Evolutionary conservation across 148 eudicot species (phyloP).

Genomic region (Rhododendron kiyosumense): DNA sequence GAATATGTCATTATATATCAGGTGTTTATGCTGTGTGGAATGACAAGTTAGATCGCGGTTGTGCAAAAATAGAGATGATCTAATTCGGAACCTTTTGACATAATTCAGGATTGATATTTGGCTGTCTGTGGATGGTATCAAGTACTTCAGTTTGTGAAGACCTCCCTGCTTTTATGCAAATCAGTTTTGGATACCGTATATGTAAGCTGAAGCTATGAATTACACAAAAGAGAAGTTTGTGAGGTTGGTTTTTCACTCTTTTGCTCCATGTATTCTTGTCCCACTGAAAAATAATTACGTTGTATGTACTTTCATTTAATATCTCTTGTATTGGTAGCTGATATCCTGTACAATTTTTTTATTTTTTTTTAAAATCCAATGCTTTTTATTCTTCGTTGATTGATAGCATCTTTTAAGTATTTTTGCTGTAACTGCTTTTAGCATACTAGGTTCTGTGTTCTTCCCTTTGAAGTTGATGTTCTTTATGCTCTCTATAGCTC

Average conservation of each 20-base stretch:
- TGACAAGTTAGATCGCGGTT: not conserved
- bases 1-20: not conserved
- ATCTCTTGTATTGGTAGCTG: not conserved
- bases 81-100: not conserved
- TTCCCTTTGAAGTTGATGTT: not conserved
- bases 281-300: not conserved
- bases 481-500: not conserved
- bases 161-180: not conserved
- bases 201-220: not conserved
- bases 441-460: not conserved
- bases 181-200: not conserved
- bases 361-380: not conserved
- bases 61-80: not conserved
- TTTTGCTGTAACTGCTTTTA: not conserved
- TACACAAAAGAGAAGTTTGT: conserved; percentile 8
- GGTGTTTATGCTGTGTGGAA: not conserved
- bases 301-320: not conserved
- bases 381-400: not conserved
- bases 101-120: not conserved
- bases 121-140: not conserved
- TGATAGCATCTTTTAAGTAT: not conserved
- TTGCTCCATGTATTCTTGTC: not conserved
- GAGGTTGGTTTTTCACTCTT: not conserved
- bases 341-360: not conserved
- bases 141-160: not conserved